A percentile compares a stretch with the other conserved stretches of the same genome.
Evolutionary conservation across 768 basidiomycete genomes (phyloP).

Genomic region (Flagelloscypha sp.): DNA sequence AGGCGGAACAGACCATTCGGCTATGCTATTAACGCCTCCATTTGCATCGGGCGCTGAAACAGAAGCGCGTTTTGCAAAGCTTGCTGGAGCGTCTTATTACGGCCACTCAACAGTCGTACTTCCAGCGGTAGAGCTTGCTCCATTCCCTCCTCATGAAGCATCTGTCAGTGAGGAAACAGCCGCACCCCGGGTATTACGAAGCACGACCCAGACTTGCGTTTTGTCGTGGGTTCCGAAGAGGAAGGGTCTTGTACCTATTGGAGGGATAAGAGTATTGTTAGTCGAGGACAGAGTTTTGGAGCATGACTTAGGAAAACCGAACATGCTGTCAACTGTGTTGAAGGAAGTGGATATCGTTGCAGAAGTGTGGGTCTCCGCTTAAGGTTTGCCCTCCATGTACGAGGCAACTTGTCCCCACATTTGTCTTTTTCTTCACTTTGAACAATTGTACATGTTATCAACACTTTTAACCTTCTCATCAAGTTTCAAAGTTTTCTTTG

Average conservation of each 20-base stretch:
- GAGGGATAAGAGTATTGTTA: slow-evolving; percentile 65
- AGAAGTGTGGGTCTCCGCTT: slow-evolving; percentile 56
- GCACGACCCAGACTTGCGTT: slow-evolving; percentile 49
- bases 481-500: too few species aligned
- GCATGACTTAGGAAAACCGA: slow-evolving; percentile 18
- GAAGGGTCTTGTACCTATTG: slow-evolving; percentile 54
- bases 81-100: slow-evolving; percentile 6
- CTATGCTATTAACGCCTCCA: slow-evolving; percentile 16
- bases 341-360: slow-evolving; percentile 67
- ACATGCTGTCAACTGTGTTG: slow-evolving; percentile 26
- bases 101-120: slow-evolving; percentile 7
- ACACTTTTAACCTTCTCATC: too few species aligned
- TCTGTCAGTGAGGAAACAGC: slow-evolving; percentile 7
- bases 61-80: slow-evolving; percentile 2
- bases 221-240: slow-evolving; percentile 51
- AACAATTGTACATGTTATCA: too few species aligned
- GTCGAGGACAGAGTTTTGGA: slow-evolving; percentile 45
- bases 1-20: slow-evolving; percentile 13
- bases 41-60: slow-evolving; percentile 7
- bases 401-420: not conserved
- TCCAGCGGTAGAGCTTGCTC: too few species aligned
- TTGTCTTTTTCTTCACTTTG: too few species aligned
- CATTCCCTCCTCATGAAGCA: slow-evolving; percentile 8
- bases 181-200: slow-evolving; percentile 43
- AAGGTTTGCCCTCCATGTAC: slow-evolving; percentile 1